Evolutionary conservation across 208 protist species (phyloP).

Genomic region (Acanthamoeba sp.): DNA sequence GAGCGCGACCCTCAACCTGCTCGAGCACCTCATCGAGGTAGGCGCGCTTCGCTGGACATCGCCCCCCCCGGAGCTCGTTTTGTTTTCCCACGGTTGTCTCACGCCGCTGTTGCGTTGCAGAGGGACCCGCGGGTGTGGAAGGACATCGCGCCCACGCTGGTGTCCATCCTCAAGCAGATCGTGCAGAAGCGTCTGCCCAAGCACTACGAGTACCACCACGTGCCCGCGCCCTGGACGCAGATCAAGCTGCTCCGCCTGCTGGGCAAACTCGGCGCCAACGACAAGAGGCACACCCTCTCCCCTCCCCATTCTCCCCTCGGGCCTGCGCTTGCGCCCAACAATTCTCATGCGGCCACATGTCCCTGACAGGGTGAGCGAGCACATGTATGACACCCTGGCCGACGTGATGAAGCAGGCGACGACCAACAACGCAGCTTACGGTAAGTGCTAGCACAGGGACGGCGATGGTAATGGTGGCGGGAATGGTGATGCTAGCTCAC

Average conservation of each 20-base stretch:
- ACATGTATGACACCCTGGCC: slow-evolving; percentile 90
- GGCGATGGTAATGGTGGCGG: too few relatives aligned
- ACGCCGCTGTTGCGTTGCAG: slow-evolving; percentile 23
- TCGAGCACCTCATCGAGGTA: slow-evolving; percentile 89
- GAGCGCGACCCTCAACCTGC: slow-evolving; percentile 92
- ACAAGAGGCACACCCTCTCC: slow-evolving; percentile 82
- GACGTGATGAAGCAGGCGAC: slow-evolving; percentile 93
- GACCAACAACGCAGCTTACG: slow-evolving; percentile 93
- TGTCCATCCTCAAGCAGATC: slow-evolving; percentile 96
- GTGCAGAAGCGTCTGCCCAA: slow-evolving; percentile 93
- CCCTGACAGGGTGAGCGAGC: slow-evolving; percentile 74
- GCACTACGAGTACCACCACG: slow-evolving; percentile 96
- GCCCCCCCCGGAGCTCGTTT: neutral
- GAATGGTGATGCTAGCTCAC: too few relatives aligned
- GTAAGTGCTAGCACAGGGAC: slow-evolving; percentile 57
- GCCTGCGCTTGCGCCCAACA: neutral
- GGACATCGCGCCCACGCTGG: slow-evolving; percentile 93
- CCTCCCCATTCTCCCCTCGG: slow-evolving; percentile 3
- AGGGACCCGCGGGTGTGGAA: slow-evolving; percentile 83
- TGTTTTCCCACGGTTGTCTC: slow-evolving; percentile 51
- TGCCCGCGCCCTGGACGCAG: slow-evolving; percentile 98
- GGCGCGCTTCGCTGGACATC: too few relatives aligned
- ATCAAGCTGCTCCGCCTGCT: slow-evolving; percentile 94
- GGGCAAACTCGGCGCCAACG: slow-evolving; percentile 89
- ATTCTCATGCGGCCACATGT: neutral